These are phyloP conservation scores for Alloascoidea africana DNA, from an alignment of 805 yeast species.

Conservation along the genomic window DNA sequence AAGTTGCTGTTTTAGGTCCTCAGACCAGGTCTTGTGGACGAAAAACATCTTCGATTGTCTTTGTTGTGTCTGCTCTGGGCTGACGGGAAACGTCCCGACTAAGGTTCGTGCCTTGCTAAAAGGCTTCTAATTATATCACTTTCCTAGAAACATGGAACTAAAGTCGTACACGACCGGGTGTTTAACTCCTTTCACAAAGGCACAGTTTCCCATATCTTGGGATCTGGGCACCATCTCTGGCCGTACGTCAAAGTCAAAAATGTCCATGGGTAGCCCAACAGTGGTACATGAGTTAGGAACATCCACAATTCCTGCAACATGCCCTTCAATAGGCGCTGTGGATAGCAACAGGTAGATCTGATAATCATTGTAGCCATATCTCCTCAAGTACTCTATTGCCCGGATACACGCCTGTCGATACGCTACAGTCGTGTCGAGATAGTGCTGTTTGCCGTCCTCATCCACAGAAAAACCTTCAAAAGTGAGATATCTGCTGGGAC, in stretches of 20 bases:
- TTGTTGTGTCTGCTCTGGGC: too few relatives aligned
- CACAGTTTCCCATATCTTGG: slow-evolving; percentile 24
- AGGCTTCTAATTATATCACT: too few relatives aligned
- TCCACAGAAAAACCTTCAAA: slow-evolving; percentile 40
- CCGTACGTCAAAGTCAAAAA: slow-evolving; percentile 31
- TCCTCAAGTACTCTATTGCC: slow-evolving; percentile 31
- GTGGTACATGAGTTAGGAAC: slow-evolving; percentile 39
- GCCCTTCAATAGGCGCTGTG: slow-evolving; percentile 36
- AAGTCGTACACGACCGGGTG: slow-evolving; percentile 1
- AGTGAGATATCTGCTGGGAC: slow-evolving; percentile 32
- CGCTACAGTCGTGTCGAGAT: slow-evolving; percentile 32
- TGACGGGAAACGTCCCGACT: too few relatives aligned
- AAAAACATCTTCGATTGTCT: too few relatives aligned
- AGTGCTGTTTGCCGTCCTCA: slow-evolving; percentile 29
- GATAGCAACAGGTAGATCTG: slow-evolving; percentile 30
- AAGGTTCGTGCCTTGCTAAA: too few relatives aligned
- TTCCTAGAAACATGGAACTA: not conserved
- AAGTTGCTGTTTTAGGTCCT: too few relatives aligned
- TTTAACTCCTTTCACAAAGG: slow-evolving; percentile 14
- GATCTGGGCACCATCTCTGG: slow-evolving; percentile 20
- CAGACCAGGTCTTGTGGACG: too few relatives aligned
- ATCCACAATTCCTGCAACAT: slow-evolving; percentile 35
- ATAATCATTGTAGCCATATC: slow-evolving; percentile 35
- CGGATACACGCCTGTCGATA: slow-evolving; percentile 33
- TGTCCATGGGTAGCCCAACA: slow-evolving; percentile 34